phyloP scores from a whole-genome alignment of 2,329 filamentous ascomycete species.

The Onygena corvina region DNA sequence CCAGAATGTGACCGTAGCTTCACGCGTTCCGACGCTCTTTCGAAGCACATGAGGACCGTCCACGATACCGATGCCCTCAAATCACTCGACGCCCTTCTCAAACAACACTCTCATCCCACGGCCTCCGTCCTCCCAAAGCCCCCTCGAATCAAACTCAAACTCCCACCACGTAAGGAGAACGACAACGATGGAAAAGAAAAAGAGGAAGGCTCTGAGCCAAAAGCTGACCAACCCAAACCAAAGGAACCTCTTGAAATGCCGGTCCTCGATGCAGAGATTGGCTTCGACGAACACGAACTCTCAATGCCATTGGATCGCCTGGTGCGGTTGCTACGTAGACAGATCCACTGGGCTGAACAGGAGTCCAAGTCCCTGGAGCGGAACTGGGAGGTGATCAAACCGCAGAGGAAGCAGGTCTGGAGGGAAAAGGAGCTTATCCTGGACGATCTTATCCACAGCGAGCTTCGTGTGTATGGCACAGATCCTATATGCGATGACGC shows the following conservation, averaged over 20 bases:
- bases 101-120: constrained; percentile 26
- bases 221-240: constrained; percentile 21
- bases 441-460: constrained; percentile 33
- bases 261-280: constrained; percentile 29
- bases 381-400: constrained; percentile 30
- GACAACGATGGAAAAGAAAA: constrained; percentile 19
- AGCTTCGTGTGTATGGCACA: constrained; percentile 18
- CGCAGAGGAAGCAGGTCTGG: constrained; percentile 31
- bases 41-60: constrained; percentile 97
- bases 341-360: constrained; percentile 38
- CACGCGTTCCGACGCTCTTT: constrained; percentile 85
- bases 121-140: constrained; percentile 23
- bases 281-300: constrained; percentile 35
- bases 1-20: constrained; percentile 94
- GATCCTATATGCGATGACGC: not conserved
- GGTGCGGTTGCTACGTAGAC: constrained; percentile 35
- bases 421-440: constrained; percentile 34
- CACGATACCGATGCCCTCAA: constrained; percentile 91
- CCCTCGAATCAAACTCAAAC: constrained; percentile 34
- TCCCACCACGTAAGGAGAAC: constrained; percentile 26
- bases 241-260: constrained; percentile 28
- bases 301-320: constrained; percentile 32
- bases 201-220: constrained; percentile 19
- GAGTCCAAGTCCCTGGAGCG: constrained; percentile 30
- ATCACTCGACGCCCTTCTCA: constrained; percentile 43